Evolutionary conservation across 208 protist genomes (phyloP), one percentile per base, ranked within the genome.

Genomic region (Acanthamoeba culbertsoni): DNA sequence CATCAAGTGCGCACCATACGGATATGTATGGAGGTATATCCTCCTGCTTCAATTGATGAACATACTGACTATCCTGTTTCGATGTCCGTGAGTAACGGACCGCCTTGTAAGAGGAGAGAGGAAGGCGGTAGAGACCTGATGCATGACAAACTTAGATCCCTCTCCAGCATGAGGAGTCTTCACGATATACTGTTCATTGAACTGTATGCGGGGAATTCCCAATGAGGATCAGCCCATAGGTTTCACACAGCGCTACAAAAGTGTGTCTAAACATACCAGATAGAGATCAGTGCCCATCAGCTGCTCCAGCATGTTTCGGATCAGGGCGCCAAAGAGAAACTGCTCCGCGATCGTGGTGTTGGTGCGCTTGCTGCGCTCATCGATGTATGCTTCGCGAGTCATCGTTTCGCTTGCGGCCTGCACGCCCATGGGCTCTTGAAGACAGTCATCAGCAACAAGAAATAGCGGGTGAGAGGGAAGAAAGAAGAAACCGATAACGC

Each of bases 181-280:
- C 28, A 93, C 88, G 8, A 93, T 93, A 48, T 93, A 93, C 35
- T 93, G 88, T 28, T 93, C 88, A 48, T 93, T 93, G 68, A 93
- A 62, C 88, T 93, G 43, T n/a, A n/a, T n/a, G 43, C 2, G 12
- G 68, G 37, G 2, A 82, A 26, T 10, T 75, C 28, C 5, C 7
- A 3, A 6, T 6, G 28, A 45, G 4, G 8, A 23, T 75, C 65
- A 42, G 65, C 43, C 8, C 14, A 4, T 75, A 55, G 71, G 16
- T 55, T 26, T 33, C 2, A 43, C 28, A 23, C 14, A 6, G 43
- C 3, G 23, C 3, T 6, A 18, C n/a, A 14, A 26, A n/a, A 45
- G 7, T 7, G 31, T n/a, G 0, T 73, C 6, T 2, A 0, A 0
- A 55, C 37, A 43, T 55, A 82, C 71, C 42, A 82, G 45, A 20